Percentiles rank a stretch among this genome's conserved stretches.
phyloP scores from a whole-genome alignment of 2,329 filamentous ascomycete genomes.

The Tolypocladium ophioglossoides region DNA sequence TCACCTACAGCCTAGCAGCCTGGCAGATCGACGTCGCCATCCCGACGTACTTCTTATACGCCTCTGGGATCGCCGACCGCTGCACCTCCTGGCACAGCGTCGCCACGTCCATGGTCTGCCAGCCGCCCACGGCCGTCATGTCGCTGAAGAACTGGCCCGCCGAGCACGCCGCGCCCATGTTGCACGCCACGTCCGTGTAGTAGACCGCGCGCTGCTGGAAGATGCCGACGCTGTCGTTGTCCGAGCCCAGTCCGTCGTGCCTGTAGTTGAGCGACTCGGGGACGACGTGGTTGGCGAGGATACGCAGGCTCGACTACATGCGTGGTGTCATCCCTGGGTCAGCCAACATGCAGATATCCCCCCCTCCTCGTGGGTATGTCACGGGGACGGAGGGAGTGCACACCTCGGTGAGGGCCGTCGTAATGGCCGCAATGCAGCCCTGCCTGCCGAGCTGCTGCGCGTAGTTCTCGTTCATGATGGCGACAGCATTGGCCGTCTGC shows the following conservation, averaged over 20 bases:
- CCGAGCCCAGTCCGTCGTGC: conserved; percentile 10
- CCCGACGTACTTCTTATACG: conserved; percentile 8
- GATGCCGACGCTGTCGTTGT: conserved; percentile 12
- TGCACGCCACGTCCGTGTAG: conserved; percentile 11
- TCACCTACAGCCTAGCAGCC: conserved; percentile 9
- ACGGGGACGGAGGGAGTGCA: not conserved
- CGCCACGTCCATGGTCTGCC: conserved; percentile 10
- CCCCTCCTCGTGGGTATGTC: no score
- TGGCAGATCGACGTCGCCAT: conserved; percentile 8
- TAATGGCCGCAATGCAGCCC: conserved; percentile 10
- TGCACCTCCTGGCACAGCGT: conserved; percentile 13
- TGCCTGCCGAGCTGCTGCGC: conserved; percentile 7
- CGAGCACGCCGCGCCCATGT: conserved; percentile 12
- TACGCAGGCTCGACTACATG: conserved; percentile 8
- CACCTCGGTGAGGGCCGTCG: conserved; percentile 12
- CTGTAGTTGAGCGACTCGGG: conserved; percentile 8
- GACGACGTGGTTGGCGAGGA: conserved; percentile 10
- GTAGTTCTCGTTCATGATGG: conserved; percentile 10
- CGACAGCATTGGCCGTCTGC: conserved; percentile 9
- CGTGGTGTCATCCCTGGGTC: not conserved
- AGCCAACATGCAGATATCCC: no score
- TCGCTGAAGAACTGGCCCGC: conserved; percentile 9
- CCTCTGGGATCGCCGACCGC: conserved; percentile 9
- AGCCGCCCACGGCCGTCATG: conserved; percentile 10
- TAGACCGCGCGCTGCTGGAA: conserved; percentile 12